phyloP scores from a whole-genome alignment of 805 yeast species.

The Pichia rugopelliculosa region DNA sequence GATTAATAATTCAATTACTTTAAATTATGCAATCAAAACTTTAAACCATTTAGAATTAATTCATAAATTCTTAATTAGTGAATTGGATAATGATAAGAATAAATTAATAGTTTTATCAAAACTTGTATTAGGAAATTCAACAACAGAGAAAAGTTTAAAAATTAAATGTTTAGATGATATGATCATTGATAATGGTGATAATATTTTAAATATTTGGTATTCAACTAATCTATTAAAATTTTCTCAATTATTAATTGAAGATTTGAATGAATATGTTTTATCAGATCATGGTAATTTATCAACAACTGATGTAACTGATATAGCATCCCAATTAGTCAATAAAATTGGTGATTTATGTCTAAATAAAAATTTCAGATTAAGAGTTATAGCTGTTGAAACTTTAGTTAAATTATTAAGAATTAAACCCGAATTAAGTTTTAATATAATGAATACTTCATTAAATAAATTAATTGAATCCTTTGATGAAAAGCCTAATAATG shows the following conservation, averaged over 20 bases:
- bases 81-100: slow-evolving; percentile 29
- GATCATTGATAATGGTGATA: slow-evolving; percentile 7
- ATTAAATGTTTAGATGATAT: slow-evolving; percentile 18
- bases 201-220: slow-evolving; percentile 20
- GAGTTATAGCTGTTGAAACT: slow-evolving; percentile 35
- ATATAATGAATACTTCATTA: slow-evolving; percentile 30
- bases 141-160: slow-evolving; percentile 5
- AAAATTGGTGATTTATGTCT: slow-evolving; percentile 32
- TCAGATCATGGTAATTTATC: slow-evolving; percentile 25
- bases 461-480: slow-evolving; percentile 29
- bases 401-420: slow-evolving; percentile 29
- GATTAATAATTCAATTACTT: slow-evolving; percentile 8
- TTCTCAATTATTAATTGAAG: slow-evolving; percentile 22
- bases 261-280: slow-evolving; percentile 27
- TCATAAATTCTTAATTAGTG: slow-evolving; percentile 24
- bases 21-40: slow-evolving; percentile 17
- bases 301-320: slow-evolving; percentile 14
- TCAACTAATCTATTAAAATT: slow-evolving; percentile 22
- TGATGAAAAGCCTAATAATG: slow-evolving; percentile 24
- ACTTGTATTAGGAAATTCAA: slow-evolving; percentile 16
- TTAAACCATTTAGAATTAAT: slow-evolving; percentile 24
- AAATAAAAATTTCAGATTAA: slow-evolving; percentile 32
- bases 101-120: slow-evolving; percentile 26
- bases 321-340: slow-evolving; percentile 27
- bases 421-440: slow-evolving; percentile 26